Evolutionary conservation across 2,329 filamentous ascomycete species (phyloP).

Genomic region (Trichoderma semiorbis): DNA sequence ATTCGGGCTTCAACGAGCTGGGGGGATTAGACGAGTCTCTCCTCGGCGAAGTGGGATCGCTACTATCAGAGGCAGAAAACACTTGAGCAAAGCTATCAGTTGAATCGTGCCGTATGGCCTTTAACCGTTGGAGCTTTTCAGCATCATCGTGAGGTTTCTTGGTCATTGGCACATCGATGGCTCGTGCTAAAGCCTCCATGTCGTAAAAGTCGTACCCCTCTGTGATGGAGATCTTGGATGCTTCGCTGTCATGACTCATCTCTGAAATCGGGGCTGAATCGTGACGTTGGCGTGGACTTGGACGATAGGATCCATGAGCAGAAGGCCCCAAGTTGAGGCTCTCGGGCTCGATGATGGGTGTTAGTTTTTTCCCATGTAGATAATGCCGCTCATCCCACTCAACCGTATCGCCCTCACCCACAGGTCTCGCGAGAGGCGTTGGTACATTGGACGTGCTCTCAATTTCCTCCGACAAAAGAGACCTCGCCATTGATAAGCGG

Average conservation of each 20-base stretch:
- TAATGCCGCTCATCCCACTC: slow-evolving; percentile 26
- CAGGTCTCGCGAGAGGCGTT: slow-evolving; percentile 56
- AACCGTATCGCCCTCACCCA: slow-evolving; percentile 35
- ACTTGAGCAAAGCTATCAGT: slow-evolving; percentile 56
- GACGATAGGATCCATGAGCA: slow-evolving; percentile 35
- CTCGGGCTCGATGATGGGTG: slow-evolving; percentile 49
- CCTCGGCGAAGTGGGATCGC: slow-evolving; percentile 26
- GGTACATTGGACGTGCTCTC: slow-evolving; percentile 62
- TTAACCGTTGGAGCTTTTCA: slow-evolving; percentile 22
- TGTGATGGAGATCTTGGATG: slow-evolving; percentile 47
- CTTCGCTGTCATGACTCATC: slow-evolving; percentile 48
- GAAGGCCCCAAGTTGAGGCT: slow-evolving; percentile 50
- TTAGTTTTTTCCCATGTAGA: slow-evolving; percentile 39
- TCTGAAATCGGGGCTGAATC: slow-evolving; percentile 51
- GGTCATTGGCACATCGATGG: slow-evolving; percentile 50
- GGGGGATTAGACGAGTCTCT: slow-evolving; percentile 20
- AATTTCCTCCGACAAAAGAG: slow-evolving; percentile 52
- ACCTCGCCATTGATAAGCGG: slow-evolving; percentile 38
- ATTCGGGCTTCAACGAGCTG: slow-evolving; percentile 28
- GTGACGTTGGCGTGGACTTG: slow-evolving; percentile 42
- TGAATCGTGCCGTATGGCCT: slow-evolving; percentile 49
- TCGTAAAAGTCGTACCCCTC: slow-evolving; percentile 67
- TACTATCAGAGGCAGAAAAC: slow-evolving; percentile 55
- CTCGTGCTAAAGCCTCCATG: slow-evolving; percentile 49
- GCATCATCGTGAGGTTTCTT: slow-evolving; percentile 34